phyloP scores from a whole-genome alignment of 2,329 filamentous ascomycete species.

The Aspergillus persii region DNA sequence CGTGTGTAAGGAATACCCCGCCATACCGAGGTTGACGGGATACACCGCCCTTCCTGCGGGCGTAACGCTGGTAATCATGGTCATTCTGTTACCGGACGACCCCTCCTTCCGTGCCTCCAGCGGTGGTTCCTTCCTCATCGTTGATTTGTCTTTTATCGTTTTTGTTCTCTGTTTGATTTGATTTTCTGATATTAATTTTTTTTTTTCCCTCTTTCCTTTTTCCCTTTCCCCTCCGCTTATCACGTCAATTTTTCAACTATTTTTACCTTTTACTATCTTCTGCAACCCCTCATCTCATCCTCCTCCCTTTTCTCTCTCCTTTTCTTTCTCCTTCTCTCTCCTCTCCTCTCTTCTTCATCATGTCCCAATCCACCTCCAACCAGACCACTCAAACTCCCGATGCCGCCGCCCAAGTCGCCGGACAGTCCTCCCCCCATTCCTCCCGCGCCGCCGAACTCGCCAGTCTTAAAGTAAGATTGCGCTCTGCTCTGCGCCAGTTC shows the following conservation, averaged over 20 bases:
- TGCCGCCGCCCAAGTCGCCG: constrained; percentile 43
- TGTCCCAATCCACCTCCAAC: constrained; percentile 37
- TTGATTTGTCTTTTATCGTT: neutral
- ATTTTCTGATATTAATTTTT: constrained; percentile 10
- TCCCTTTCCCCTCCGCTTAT: constrained; percentile 13
- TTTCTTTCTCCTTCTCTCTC: constrained; percentile 13
- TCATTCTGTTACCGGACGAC: constrained; percentile 11
- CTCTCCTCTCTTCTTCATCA: constrained; percentile 29
- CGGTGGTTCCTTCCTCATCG: neutral
- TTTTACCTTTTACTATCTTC: constrained; percentile 17
- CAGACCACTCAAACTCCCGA: constrained; percentile 28
- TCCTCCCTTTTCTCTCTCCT: constrained; percentile 15
- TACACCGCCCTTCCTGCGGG: neutral
- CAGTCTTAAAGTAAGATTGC: constrained; percentile 66
- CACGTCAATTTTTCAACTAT: constrained; percentile 12
- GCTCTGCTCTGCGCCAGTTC: constrained; percentile 75
- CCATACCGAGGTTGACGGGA: neutral
- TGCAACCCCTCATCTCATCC: constrained; percentile 7
- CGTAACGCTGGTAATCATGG: neutral
- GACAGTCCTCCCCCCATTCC: constrained; percentile 46
- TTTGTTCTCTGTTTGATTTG: neutral
- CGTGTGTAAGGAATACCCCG: neutral
- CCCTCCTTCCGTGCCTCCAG: neutral
- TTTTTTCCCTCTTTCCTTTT: neutral
- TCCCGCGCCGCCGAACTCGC: constrained; percentile 54